Evolutionary conservation across 495 filamentous ascomycete species (phyloP).

Genomic region (Penicillium malachiteum): DNA sequence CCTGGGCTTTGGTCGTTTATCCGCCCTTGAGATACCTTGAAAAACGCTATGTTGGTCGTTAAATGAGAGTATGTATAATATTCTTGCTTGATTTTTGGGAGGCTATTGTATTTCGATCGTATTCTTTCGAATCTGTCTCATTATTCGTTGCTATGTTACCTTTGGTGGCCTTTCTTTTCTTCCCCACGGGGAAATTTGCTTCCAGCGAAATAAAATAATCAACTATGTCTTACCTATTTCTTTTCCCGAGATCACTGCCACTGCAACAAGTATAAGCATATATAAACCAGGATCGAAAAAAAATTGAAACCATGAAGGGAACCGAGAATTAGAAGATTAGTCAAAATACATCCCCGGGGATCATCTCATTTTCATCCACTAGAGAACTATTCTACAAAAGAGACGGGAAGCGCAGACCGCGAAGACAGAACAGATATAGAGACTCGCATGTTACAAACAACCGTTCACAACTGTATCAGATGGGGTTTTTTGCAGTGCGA

Average conservation of each 20-base stretch:
- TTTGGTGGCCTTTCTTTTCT: too few relatives aligned
- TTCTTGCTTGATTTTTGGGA: too few relatives aligned
- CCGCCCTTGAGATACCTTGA: slow-evolving; percentile 52
- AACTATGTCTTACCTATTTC: too few relatives aligned
- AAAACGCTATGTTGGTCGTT: slow-evolving; percentile 25
- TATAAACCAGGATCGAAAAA: neutral
- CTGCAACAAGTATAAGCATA: too few relatives aligned
- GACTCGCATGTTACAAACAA: slow-evolving; percentile 10
- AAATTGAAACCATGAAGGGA: neutral
- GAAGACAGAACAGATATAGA: slow-evolving; percentile 26
- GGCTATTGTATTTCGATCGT: too few relatives aligned
- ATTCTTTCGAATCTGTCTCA: too few relatives aligned
- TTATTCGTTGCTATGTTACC: too few relatives aligned
- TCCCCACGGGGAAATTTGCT: too few relatives aligned
- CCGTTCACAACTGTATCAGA: slow-evolving; percentile 17
- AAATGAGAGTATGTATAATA: neutral
- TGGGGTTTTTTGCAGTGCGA: slow-evolving; percentile 4
- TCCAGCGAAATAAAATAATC: too few relatives aligned
- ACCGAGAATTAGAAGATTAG: neutral
- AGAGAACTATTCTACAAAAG: slow-evolving; percentile 47
- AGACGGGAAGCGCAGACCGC: slow-evolving; percentile 25
- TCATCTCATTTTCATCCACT: slow-evolving; percentile 38
- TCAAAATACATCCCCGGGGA: slow-evolving; percentile 17
- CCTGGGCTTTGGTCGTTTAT: slow-evolving; percentile 48
- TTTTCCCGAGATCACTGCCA: too few relatives aligned